Evolutionary conservation across 1,284 basidiomycete species (phyloP).

Genomic region (Melampsora abietis-canadensis): DNA sequence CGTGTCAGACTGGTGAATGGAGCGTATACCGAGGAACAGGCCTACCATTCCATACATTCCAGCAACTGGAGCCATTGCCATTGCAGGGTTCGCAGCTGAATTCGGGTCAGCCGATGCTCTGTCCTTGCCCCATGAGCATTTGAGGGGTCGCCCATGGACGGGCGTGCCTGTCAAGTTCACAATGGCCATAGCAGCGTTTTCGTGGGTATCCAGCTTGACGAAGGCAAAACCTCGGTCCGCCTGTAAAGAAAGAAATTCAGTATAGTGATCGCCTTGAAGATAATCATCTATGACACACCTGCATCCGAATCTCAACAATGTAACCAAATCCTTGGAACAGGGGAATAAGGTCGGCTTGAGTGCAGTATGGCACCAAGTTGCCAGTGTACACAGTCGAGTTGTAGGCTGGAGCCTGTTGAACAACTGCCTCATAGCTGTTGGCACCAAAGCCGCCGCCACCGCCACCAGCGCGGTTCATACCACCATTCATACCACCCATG

Average conservation of each 20-base stretch:
- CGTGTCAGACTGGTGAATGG: not conserved
- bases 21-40: not conserved
- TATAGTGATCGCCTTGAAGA: not conserved
- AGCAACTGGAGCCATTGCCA: conserved; percentile 36
- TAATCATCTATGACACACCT: conserved; percentile 52
- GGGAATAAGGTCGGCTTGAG: conserved; percentile 90
- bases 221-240: conserved; percentile 97
- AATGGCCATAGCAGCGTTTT: conserved; percentile 95
- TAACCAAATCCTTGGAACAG: conserved; percentile 96
- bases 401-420: conserved; percentile 80
- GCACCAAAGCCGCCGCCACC: conserved; percentile 62
- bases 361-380: conserved; percentile 91
- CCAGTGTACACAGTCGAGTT: conserved; percentile 97
- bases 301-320: conserved; percentile 96
- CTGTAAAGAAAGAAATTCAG: conserved; percentile 44
- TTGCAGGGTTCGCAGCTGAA: conserved; percentile 27
- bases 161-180: conserved; percentile 89
- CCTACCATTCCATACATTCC: conserved; percentile 43
- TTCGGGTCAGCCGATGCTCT: conserved; percentile 43
- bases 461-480: conserved; percentile 20
- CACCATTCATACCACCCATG: not conserved
- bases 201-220: conserved; percentile 94
- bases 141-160: conserved; percentile 91
- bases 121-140: conserved; percentile 98
- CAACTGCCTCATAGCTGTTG: conserved; percentile 78